phyloP scores from a whole-genome alignment of 306 rosid species.

The Trifolium dubium region DNA sequence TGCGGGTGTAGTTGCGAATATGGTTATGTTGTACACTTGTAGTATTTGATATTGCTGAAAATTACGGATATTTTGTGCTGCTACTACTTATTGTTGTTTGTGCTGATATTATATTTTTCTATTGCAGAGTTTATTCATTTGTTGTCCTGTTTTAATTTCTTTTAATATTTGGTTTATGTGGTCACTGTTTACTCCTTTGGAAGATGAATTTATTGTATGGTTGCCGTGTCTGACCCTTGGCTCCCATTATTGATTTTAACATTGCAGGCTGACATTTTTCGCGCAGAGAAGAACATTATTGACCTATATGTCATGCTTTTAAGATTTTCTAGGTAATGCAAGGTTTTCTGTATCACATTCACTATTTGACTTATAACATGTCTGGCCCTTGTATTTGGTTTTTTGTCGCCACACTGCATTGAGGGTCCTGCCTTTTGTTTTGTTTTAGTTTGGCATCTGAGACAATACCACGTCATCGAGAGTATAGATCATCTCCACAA shows the following conservation, averaged over 20 bases:
- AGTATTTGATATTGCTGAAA: neutral
- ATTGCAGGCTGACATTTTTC: slow-evolving; percentile 92
- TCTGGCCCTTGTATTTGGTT: slow-evolving; percentile 32
- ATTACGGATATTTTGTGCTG: neutral
- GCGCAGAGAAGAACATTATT: slow-evolving; percentile 78
- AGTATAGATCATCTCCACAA: slow-evolving; percentile 63
- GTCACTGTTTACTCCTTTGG: slow-evolving; percentile 13
- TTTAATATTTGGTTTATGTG: neutral
- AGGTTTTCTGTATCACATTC: neutral
- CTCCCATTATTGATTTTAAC: slow-evolving; percentile 32
- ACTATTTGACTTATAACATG: neutral
- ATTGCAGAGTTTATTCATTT: slow-evolving; percentile 19
- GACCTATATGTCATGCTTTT: slow-evolving; percentile 94
- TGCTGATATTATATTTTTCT: slow-evolving; percentile 25
- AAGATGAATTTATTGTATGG: slow-evolving; percentile 21
- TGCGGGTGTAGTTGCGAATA: neutral
- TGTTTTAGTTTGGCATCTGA: slow-evolving; percentile 76
- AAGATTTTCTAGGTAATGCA: slow-evolving; percentile 82
- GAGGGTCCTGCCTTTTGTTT: slow-evolving; percentile 39
- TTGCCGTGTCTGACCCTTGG: slow-evolving; percentile 18
- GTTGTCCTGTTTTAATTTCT: slow-evolving; percentile 26
- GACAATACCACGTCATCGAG: slow-evolving; percentile 85
- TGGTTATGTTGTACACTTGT: neutral
- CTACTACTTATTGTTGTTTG: slow-evolving; percentile 13
- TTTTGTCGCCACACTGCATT: slow-evolving; percentile 27